phyloP scores from a whole-genome alignment of 768 basidiomycete genomes.

The Lentinus tigrinus region DNA sequence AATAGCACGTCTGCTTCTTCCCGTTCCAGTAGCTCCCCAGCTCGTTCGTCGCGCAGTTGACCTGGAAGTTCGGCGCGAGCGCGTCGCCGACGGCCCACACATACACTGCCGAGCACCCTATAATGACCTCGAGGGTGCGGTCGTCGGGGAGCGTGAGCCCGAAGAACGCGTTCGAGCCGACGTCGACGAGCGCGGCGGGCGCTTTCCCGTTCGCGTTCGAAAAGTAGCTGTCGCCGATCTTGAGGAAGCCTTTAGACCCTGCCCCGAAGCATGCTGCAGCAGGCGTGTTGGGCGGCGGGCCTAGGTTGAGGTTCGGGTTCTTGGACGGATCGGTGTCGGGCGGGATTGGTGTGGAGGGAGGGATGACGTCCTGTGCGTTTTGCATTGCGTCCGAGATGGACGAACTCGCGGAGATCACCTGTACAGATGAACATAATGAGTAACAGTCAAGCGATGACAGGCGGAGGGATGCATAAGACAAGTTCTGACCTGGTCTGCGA shows the following conservation, averaged over 20 bases:
- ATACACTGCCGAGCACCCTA: conserved; percentile 1
- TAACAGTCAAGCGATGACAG: not conserved
- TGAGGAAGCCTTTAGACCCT: conserved; percentile 5
- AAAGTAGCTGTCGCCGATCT: conserved; percentile 2
- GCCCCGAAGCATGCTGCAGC: conserved; percentile 7
- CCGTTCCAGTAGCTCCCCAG: conserved; percentile 10
- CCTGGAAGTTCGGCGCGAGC: conserved; percentile 5
- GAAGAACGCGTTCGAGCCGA: conserved; percentile 6
- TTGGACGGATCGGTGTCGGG: not conserved
- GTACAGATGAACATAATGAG: not conserved
- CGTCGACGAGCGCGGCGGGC: not conserved
- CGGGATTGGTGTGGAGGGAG: not conserved
- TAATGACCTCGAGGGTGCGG: not conserved
- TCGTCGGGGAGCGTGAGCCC: not conserved
- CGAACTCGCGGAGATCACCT: not conserved
- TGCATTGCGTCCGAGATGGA: not conserved
- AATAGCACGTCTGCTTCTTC: conserved; percentile 4
- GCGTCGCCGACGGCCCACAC: not conserved
- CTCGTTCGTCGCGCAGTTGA: conserved; percentile 5
- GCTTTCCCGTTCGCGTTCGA: not conserved
- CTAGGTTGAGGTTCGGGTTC: not conserved
- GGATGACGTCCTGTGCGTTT: not conserved
- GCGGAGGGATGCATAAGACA: too few relatives aligned
- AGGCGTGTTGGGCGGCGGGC: not conserved
- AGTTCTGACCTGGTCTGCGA: not conserved